phyloP scores from a whole-genome alignment of 2,329 filamentous ascomycete genomes.

The Phyllosticta ampelicida region DNA sequence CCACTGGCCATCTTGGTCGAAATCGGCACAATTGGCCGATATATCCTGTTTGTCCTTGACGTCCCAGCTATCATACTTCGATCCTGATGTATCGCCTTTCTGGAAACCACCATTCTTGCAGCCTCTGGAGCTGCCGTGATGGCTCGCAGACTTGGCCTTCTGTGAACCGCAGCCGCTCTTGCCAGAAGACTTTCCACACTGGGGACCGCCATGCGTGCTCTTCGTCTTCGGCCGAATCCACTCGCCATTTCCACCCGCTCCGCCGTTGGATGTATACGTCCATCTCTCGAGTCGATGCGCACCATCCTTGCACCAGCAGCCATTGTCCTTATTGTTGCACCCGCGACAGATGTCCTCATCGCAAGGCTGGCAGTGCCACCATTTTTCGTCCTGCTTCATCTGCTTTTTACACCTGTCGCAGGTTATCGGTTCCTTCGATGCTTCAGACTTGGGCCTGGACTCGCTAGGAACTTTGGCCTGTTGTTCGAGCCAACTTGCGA shows the following conservation, averaged over 20 bases:
- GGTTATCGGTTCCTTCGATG: neutral
- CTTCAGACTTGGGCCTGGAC: neutral
- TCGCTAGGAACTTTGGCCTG: neutral
- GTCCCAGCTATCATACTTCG: neutral
- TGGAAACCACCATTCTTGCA: neutral
- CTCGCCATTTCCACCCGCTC: neutral
- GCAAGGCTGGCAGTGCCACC: constrained; percentile 1
- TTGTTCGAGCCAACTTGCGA: neutral
- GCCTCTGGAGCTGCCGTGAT: neutral
- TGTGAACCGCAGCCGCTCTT: neutral
- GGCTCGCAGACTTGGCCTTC: neutral
- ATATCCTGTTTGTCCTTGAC: neutral
- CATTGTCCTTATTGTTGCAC: neutral
- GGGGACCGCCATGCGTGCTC: neutral
- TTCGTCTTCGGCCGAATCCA: neutral
- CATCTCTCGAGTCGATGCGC: neutral
- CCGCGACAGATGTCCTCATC: neutral
- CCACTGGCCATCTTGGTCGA: too few relatives aligned
- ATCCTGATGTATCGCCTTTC: neutral
- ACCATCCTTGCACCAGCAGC: neutral
- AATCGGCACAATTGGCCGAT: too few relatives aligned
- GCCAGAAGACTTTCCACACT: neutral
- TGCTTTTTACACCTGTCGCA: neutral
- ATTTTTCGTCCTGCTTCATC: neutral
- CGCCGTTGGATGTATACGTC: neutral